Evolutionary conservation across 2,329 filamentous ascomycete species (phyloP).

Genomic region (Talaromyces sp.): DNA sequence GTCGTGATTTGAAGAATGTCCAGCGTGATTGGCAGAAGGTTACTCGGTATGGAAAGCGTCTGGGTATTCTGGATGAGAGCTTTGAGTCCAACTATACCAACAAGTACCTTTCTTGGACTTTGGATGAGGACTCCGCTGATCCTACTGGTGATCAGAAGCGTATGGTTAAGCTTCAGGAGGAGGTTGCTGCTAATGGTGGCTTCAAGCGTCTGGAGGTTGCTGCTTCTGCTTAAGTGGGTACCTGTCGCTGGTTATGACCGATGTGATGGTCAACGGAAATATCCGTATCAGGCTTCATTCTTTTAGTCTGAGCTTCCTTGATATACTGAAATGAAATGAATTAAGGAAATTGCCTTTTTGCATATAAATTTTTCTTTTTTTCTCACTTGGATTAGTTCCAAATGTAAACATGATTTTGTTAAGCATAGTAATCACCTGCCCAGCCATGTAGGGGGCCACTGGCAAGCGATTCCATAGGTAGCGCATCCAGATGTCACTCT

Average conservation of each 20-base stretch:
- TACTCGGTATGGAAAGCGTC: slow-evolving; percentile 72
- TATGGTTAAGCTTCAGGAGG: slow-evolving; percentile 70
- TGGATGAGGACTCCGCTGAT: slow-evolving; percentile 67
- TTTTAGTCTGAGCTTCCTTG: slow-evolving; percentile 4
- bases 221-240: slow-evolving; percentile 30
- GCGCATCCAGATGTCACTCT: too few relatives aligned
- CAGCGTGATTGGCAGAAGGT: slow-evolving; percentile 76
- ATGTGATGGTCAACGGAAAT: too few relatives aligned
- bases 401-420: too few relatives aligned
- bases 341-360: slow-evolving; percentile 3
- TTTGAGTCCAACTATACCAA: slow-evolving; percentile 79
- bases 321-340: slow-evolving; percentile 6
- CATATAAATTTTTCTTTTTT: too few relatives aligned
- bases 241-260: too few relatives aligned
- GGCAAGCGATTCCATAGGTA: too few relatives aligned
- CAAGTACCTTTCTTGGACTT: slow-evolving; percentile 66
- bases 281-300: background rate
- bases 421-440: too few relatives aligned
- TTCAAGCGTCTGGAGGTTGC: slow-evolving; percentile 47
- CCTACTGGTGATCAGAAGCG: slow-evolving; percentile 74
- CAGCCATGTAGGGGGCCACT: too few relatives aligned
- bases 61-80: slow-evolving; percentile 64
- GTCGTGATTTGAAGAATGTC: slow-evolving; percentile 73
- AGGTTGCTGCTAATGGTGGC: slow-evolving; percentile 66
- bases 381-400: too few relatives aligned